Evolutionary conservation across 257 asterid genomes (phyloP), one percentile per base, ranked within the genome.

Genomic region (Petrea volubilis): DNA sequence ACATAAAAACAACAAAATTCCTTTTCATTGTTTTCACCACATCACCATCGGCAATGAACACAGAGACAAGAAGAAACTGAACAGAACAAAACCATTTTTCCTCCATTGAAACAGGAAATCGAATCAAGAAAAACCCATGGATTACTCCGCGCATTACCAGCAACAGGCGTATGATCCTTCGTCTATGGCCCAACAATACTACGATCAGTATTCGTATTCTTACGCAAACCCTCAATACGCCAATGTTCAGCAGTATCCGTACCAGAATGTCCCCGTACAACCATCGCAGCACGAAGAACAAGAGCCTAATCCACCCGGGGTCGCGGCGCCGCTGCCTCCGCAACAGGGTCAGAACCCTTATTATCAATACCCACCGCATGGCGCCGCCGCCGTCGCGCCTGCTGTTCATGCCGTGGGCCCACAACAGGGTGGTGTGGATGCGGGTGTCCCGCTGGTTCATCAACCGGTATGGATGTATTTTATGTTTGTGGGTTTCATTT

Each of bases 221-320:
- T 70, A 75, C 66, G 23, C 80, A 47, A 71, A 81, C 74, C 80
- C 74, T 53, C 84, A 78, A 57, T 73, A 63, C 79, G 33, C 34
- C 49, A 20, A 49, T 14, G 13, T 28, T 47, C 84, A 71, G 7
- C 87, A 71, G 25, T 61, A 77, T 50, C n/a, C 80, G 0, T 80
- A 82, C 25, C 72, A 58, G 3, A 74, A 68, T 72, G 72, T 68
- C 73, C 7, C 46, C 34, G 77, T 74, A 25, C 75, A 81, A 31
- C 77, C 80, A 49, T 70, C 82, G 8, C 86, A 78, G 49, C 84
- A 67, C 25, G 73, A 40, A 31, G 64, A 62, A 23, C 83, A 84
- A 69, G 79, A 79, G 77, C 83, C 83, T 46, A 68, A 80, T 44
- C 90, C 92, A 27, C 92, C 90, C 17, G 92, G 90, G 50, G 86